These are phyloP conservation scores for Stagonosporopsis tanaceti DNA, from an alignment of 2,329 filamentous ascomycete species.

Conservation along the genomic window DNA sequence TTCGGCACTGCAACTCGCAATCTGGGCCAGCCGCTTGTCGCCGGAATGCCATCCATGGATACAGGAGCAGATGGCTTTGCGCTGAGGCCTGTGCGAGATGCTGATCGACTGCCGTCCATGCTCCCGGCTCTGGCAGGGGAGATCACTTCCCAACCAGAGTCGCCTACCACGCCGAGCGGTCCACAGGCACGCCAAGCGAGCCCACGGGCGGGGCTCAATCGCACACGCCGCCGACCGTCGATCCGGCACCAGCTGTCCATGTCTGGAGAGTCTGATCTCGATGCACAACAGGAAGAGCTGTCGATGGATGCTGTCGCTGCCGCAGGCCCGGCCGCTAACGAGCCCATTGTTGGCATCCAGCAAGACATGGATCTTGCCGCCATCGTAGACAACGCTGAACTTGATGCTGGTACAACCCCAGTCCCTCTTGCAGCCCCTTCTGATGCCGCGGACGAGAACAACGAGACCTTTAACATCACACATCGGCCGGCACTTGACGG, in stretches of 20 bases:
- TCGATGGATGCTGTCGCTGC: conserved; percentile 79
- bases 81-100: conserved; percentile 83
- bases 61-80: conserved; percentile 71
- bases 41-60: conserved; percentile 73
- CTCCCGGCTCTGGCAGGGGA: conserved; percentile 72
- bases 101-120: conserved; percentile 85
- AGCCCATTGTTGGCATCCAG: conserved; percentile 81
- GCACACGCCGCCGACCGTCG: conserved; percentile 75
- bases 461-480: conserved; percentile 90
- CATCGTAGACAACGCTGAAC: conserved; percentile 81
- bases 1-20: conserved; percentile 51
- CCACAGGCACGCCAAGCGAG: conserved; percentile 46
- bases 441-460: conserved; percentile 76
- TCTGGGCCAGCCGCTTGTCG: conserved; percentile 71
- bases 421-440: conserved; percentile 81
- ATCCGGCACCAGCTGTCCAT: conserved; percentile 88
- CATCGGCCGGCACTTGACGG: conserved; percentile 85
- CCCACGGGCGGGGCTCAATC: conserved; percentile 57
- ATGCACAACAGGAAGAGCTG: conserved; percentile 83
- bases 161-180: conserved; percentile 54
- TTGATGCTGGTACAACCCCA: conserved; percentile 73
- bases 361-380: conserved; percentile 86
- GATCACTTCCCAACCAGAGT: conserved; percentile 87
- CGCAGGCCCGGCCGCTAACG: conserved; percentile 70
- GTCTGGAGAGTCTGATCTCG: conserved; percentile 82